Base-by-base conservation (phyloP, 768 basidiomycete genomes). In the Tulasnella sp. region DNA sequence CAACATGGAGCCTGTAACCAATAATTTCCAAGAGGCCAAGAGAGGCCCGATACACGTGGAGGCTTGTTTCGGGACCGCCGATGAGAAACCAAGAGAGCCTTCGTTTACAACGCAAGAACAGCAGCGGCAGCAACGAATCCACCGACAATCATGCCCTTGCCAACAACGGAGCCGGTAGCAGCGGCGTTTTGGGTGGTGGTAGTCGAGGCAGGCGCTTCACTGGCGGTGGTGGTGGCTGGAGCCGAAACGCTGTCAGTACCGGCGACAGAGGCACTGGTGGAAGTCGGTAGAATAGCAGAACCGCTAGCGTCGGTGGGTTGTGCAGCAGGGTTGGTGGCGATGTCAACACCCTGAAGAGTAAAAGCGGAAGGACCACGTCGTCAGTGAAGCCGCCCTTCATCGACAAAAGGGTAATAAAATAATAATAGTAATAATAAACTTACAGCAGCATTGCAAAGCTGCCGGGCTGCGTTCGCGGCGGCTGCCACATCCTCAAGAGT, bases 301-400 rank as follows among this genome's bases (percentile, higher is more conserved):
- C 82, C 42, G 36, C 76, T 52, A 27, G 80, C 48, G 34, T 34
- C 78, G 77, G 79, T 19, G 78, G 76, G 75, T n/a, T 68, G 27
- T 38, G 76, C 71, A 10, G 71, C 38, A 75, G 44, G 34, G 36
- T 81, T 74, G 34, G 73, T 74, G 39, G 73, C 3, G 31, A 74
- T 74, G 46, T 74, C 73, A 39, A 74, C 73, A 74, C 73, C 73
- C 73, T 74, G 38, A 38, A 74, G 46, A 48, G 27, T 24, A 19
- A 42, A 74, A n/a, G n/a, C 27, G 40, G 40, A 42, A 19, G 36
- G 71, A 72, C 19, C 27, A 31, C 40, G n/a, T n/a, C n/a, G n/a
- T 48, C 38, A 74, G 46, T 74, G 46, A 74, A n/a, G 1, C 21
- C 21, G 21, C n/a, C 2, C 42, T 58, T 24, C n/a, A 3, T 1